Evolutionary conservation across 345 rosid genomes (phyloP).

Genomic region (Cardamine occulta): DNA sequence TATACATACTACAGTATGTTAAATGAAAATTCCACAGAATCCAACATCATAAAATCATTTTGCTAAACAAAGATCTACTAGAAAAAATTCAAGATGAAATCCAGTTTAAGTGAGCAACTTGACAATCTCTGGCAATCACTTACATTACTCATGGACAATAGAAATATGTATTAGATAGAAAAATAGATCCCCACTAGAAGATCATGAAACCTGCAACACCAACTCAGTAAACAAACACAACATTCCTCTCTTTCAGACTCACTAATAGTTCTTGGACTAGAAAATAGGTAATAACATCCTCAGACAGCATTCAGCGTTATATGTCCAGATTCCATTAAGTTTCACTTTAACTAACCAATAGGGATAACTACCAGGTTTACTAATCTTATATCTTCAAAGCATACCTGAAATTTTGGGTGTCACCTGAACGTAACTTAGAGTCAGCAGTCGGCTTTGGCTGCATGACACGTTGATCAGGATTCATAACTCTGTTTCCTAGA

Average conservation of each 20-base stretch:
- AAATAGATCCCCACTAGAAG: conserved; percentile 6
- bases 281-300: conserved; percentile 5
- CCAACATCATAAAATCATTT: conserved; percentile 2
- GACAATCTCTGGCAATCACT: conserved; percentile 3
- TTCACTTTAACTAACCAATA: conserved; percentile 14
- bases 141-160: conserved; percentile 4
- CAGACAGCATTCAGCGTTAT: conserved; percentile 5
- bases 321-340: conserved; percentile 1
- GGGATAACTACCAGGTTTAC: conserved; percentile 6
- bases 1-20: conserved; percentile 22
- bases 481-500: conserved; percentile 64
- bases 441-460: conserved; percentile 63
- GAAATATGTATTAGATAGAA: conserved; percentile 7
- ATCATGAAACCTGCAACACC: neutral
- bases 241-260: neutral
- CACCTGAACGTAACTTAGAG: conserved; percentile 71
- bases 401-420: conserved; percentile 78
- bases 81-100: conserved; percentile 9
- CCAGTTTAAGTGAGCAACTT: conserved; percentile 1
- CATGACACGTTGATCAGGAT: conserved; percentile 63
- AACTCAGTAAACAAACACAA: conserved; percentile 5
- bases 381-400: conserved; percentile 18
- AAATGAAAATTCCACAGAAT: conserved; percentile 11
- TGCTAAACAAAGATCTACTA: neutral
- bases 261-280: conserved; percentile 5